Evolutionary conservation across 768 basidiomycete genomes (phyloP).

Genomic region (Lepiota brunneoincarnata): DNA sequence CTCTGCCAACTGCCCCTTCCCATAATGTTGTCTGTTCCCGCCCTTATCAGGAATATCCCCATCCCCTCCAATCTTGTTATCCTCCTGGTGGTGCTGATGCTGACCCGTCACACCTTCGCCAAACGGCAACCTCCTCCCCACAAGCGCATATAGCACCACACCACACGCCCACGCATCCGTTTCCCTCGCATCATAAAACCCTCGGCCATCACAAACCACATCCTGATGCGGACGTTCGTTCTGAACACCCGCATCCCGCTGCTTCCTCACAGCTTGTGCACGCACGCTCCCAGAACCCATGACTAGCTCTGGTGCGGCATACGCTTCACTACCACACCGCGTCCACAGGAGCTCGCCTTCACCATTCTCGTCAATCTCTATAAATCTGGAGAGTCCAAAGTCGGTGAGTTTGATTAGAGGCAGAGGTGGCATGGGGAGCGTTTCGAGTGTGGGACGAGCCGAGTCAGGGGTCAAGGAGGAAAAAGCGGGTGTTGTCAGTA

Average conservation of each 20-base stretch:
- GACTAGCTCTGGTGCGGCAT: constrained; percentile 79
- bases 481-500: constrained; percentile 53
- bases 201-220: constrained; percentile 31
- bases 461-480: constrained; percentile 19
- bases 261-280: not conserved
- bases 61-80: constrained; percentile 38
- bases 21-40: constrained; percentile 13
- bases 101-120: constrained; percentile 45
- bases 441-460: constrained; percentile 24
- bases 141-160: constrained; percentile 80
- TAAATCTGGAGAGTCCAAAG: constrained; percentile 86
- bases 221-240: constrained; percentile 69
- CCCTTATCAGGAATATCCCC: constrained; percentile 22
- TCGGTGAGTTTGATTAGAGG: constrained; percentile 84
- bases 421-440: constrained; percentile 36
- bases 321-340: constrained; percentile 85
- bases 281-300: constrained; percentile 34
- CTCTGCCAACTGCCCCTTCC: constrained; percentile 27
- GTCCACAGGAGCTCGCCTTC: constrained; percentile 56
- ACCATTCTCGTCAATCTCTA: constrained; percentile 50
- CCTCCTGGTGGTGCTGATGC: constrained; percentile 21
- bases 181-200: constrained; percentile 77
- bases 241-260: constrained; percentile 20
- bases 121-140: constrained; percentile 73
- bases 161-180: constrained; percentile 92